A percentile compares a stretch with the other conserved stretches of the same genome.
phyloP scores from a whole-genome alignment of 192 early-diverging fungal species.

The Gaertneriomyces sp. region DNA sequence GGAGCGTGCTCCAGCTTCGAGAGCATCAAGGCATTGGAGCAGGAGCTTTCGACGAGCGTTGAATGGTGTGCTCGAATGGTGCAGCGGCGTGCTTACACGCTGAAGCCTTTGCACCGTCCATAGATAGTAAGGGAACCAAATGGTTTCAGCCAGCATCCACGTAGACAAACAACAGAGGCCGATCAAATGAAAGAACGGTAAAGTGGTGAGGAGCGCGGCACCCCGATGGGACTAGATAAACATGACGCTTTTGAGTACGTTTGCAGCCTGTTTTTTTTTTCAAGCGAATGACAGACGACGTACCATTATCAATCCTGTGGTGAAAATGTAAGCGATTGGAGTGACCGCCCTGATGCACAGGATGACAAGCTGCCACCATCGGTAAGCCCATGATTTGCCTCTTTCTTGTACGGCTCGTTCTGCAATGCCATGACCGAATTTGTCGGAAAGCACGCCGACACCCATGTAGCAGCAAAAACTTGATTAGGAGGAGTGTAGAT shows the following conservation, averaged over 20 bases:
- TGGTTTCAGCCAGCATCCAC: constrained; percentile 18
- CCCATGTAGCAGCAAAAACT: neutral
- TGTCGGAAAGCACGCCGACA: neutral
- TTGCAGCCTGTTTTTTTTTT: no score
- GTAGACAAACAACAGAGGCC: neutral
- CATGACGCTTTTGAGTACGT: neutral
- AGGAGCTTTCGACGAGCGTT: constrained; percentile 3
- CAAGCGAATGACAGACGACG: neutral
- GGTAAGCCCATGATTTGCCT: constrained; percentile 1
- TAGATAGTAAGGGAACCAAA: constrained; percentile 21
- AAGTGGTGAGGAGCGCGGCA: neutral
- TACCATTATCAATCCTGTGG: neutral
- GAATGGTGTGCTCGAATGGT: neutral
- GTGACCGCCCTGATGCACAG: constrained; percentile 1
- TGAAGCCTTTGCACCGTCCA: constrained; percentile 5
- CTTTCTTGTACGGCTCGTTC: neutral
- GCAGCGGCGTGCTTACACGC: no score
- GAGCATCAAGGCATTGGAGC: constrained; percentile 5
- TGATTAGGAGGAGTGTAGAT: no score
- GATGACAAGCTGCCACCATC: constrained; percentile 8
- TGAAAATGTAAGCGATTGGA: constrained; percentile 8
- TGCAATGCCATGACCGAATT: neutral
- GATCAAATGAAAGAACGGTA: neutral
- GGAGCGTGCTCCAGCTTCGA: neutral
- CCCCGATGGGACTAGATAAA: neutral